These are phyloP conservation scores for Tetradesmus lagerheimii DNA, from an alignment of 139 green algal species.

Conservation along the genomic window DNA sequence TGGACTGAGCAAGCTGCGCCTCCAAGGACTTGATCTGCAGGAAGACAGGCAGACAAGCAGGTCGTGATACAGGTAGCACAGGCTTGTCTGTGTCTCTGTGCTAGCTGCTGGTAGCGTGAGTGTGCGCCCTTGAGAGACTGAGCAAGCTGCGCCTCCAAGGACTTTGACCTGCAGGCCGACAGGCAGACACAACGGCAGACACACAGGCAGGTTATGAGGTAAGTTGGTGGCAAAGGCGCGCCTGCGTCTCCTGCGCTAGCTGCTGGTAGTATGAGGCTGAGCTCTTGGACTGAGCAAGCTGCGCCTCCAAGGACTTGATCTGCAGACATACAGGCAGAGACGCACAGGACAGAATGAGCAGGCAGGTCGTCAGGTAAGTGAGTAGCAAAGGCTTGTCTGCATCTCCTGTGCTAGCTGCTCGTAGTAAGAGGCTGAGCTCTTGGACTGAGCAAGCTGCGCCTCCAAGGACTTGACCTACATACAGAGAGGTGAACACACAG, in stretches of 20 bases:
- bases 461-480: conserved; percentile 24
- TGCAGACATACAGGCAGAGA: too few relatives aligned
- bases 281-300: conserved; percentile 22
- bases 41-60: background rate
- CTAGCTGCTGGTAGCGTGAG: conserved; percentile 30
- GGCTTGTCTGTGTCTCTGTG: conserved; percentile 2
- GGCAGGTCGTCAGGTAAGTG: too few relatives aligned
- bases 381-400: too few relatives aligned
- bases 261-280: conserved; percentile 38
- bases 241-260: background rate
- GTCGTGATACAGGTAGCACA: too few relatives aligned
- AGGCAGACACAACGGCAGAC: too few relatives aligned
- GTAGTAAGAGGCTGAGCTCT: background rate
- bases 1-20: conserved; percentile 13
- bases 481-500: background rate
- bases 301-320: conserved; percentile 18
- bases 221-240: conserved; percentile 8
- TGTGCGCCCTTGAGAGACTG: conserved; percentile 27
- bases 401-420: too few relatives aligned
- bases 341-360: too few relatives aligned
- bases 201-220: too few relatives aligned
- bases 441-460: conserved; percentile 14
- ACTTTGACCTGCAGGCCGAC: conserved; percentile 2
- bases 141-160: conserved; percentile 8
- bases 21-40: conserved; percentile 27